Base-by-base conservation (phyloP, 257 asterid genomes). In the Osmanthus fragrans region DNA sequence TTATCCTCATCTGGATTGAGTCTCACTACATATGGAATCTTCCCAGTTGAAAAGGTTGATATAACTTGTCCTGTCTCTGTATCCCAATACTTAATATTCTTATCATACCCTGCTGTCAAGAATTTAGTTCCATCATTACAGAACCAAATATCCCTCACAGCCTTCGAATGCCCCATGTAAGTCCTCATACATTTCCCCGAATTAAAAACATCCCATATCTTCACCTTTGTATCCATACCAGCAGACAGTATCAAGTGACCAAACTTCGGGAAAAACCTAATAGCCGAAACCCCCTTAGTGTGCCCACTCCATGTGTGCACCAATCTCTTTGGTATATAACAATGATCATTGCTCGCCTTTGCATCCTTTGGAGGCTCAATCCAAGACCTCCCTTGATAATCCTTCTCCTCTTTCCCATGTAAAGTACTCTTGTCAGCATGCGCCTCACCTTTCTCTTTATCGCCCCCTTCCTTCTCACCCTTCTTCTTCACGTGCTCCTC, bases 331-430 rank as follows among this genome's bases (percentile, higher is more conserved):
- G 99, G 99, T 84, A 93, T 96, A 73, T 88, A 96, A 85, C 99
- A 96, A 88, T 96, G 99, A 80, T 96, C 98, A 82, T 96, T 96
- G 65, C 82, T 87, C 9, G 98, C 97, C 80, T 95, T 96, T 0
- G 97, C 98, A 73, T 96, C 98, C 89, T 96, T 96, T 36, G 99
- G 97, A 4, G 97, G 92, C 0, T 96, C 94, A 71, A 92, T 88
- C 99, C 99, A 96, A 2, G 99, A 96, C 85, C 99, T 80, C n/a
- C 99, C 99, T 86, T 96, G 99, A 86, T 96, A 96, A 87, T 96
- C 99, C 76, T 54, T 93, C 80, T 93, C 98, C 84, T 93, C 98
- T 80, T 93, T 96, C 21, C 98, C 99, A 72, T 96, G 99, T 76
- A 96, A 96, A 0, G 96, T 89, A 58, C 89, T 86, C 89, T 93